Evolutionary conservation across 768 basidiomycete genomes (phyloP).

Genomic region (Mycena vulgaris): DNA sequence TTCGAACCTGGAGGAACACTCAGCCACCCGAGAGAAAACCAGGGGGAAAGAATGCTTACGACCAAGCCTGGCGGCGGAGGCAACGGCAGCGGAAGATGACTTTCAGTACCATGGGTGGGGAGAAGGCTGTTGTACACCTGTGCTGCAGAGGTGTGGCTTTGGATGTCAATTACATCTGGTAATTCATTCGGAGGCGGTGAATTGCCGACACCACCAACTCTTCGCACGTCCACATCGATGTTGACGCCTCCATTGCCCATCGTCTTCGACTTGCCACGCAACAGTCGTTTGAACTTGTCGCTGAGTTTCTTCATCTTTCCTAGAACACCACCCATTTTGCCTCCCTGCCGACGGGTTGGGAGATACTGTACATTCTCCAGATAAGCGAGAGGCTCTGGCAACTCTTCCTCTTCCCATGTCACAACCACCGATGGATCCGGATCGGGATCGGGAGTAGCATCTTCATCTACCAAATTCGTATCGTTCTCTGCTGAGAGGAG

Average conservation of each 20-base stretch:
- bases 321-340: constrained; percentile 32
- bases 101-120: constrained; percentile 19
- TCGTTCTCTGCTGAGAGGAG: constrained; percentile 11
- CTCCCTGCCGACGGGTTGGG: constrained; percentile 13
- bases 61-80: constrained; percentile 47
- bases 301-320: constrained; percentile 46
- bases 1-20: constrained; percentile 23
- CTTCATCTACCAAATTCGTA: neutral
- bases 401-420: constrained; percentile 11
- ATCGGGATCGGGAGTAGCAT: constrained; percentile 4
- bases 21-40: neutral
- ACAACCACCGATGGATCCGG: neutral
- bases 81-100: constrained; percentile 29
- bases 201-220: constrained; percentile 12
- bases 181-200: constrained; percentile 13
- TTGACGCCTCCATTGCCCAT: constrained; percentile 18
- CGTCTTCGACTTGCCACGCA: constrained; percentile 36
- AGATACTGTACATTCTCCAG: constrained; percentile 8
- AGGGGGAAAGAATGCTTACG: constrained; percentile 34
- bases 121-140: constrained; percentile 34
- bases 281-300: constrained; percentile 46
- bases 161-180: constrained; percentile 34
- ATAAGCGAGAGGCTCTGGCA: constrained; percentile 12
- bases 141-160: constrained; percentile 29
- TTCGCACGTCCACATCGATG: constrained; percentile 31